Base-by-base conservation (phyloP, 805 yeast species). In the Metschnikowia chrysomelidarum region DNA sequence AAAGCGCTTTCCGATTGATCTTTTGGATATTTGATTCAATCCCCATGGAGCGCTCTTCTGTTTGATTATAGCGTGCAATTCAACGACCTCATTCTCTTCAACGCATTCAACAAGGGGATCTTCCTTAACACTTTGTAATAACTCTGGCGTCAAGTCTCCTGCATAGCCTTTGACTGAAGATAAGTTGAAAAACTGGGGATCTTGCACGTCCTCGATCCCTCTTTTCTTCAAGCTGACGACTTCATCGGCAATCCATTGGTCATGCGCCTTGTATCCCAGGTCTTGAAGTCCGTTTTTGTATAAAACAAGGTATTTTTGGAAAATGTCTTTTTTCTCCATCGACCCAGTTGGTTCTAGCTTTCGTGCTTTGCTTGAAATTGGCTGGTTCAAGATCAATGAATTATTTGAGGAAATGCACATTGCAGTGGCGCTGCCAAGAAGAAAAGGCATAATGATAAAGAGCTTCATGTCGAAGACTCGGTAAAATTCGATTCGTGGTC, bases 11-110 rank as follows among this genome's bases (percentile, higher is more conserved):
- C n/a, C n/a, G 62, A n/a, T n/a, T n/a, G n/a, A n/a, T n/a, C 89
- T 75, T 62, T 87, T 95, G 14, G 95, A 84, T 40, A 88, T 78
- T 69, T 96, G 77, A 15, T 94, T 82, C 44, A 88, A 73, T 51
- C 96, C 96, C 96, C 96, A 88, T 27, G 96, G 95, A 12, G 95
- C 88, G 43, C 87, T 87, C 43, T 74, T 71, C 67, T 87, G 91
- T 40, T 76, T 72, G 43, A 76, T 74, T 32, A 78, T 69, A 45
- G 76, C 80, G 31, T 40, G 40, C 27, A 44, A 32, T 28, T 40
- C 33, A 34, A 50, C 33, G n/a, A 47, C 35, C 12, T 46, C 31
- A 32, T 55, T 56, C 21, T 43, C 43, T 40, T 55, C 59, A 4
- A 55, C 38, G 25, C 52, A 52, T 25, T 36, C 46, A 30, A 55